These are phyloP conservation scores for Austroboletus eburneus DNA, from an alignment of 768 basidiomycete genomes.

Conservation along the genomic window DNA sequence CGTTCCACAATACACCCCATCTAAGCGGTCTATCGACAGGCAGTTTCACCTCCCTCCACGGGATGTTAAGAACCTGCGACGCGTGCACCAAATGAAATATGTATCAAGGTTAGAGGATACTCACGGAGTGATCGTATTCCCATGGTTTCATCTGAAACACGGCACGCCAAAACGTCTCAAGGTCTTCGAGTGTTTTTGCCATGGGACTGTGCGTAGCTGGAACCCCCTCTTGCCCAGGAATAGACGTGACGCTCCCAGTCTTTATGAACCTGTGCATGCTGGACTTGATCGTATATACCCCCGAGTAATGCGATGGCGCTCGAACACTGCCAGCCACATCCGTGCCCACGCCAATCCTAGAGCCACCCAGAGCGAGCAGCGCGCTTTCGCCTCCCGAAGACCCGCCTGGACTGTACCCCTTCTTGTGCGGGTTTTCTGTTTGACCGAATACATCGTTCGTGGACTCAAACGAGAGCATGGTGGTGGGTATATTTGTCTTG, in stretches of 20 bases:
- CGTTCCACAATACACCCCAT: slow-evolving; percentile 64
- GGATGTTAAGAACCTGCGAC: slow-evolving; percentile 32
- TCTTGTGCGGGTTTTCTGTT: slow-evolving; percentile 59
- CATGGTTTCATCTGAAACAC: slow-evolving; percentile 60
- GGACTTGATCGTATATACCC: slow-evolving; percentile 56
- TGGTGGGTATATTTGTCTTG: slow-evolving; percentile 63
- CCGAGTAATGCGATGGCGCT: slow-evolving; percentile 63
- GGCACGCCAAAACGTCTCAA: slow-evolving; percentile 63
- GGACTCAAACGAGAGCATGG: slow-evolving; percentile 56
- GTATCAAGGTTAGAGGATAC: background rate
- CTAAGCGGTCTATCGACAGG: slow-evolving; percentile 48
- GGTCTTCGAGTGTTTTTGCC: slow-evolving; percentile 56
- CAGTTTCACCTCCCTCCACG: slow-evolving; percentile 37
- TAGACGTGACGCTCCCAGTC: slow-evolving; percentile 42
- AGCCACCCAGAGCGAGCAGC: slow-evolving; percentile 56
- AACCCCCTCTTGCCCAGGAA: slow-evolving; percentile 56
- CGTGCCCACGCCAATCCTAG: slow-evolving; percentile 60
- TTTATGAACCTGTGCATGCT: slow-evolving; percentile 55
- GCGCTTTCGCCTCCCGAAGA: slow-evolving; percentile 68
- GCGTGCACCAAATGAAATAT: background rate
- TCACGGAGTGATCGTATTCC: slow-evolving; percentile 55
- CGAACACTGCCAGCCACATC: slow-evolving; percentile 70
- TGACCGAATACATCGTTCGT: slow-evolving; percentile 54
- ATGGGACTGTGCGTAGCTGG: slow-evolving; percentile 55
- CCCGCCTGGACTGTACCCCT: slow-evolving; percentile 54